These are phyloP conservation scores for Trichoderma guizhouense DNA, from an alignment of 2,329 filamentous ascomycete species.

Conservation along the genomic window DNA sequence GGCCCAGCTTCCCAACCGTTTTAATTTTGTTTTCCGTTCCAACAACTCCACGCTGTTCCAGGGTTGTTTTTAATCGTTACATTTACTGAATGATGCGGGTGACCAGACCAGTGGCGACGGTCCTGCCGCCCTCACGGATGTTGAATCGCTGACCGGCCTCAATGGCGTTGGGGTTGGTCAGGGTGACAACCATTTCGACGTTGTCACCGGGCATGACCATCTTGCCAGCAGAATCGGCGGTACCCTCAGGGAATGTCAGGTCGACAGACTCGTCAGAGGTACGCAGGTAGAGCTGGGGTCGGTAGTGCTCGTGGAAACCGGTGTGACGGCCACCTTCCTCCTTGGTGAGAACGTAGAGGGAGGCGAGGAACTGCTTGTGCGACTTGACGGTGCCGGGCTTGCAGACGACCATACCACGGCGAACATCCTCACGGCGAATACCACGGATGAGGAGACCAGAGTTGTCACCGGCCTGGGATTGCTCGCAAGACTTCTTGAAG, in stretches of 20 bases:
- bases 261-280: constrained; percentile 79
- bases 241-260: constrained; percentile 83
- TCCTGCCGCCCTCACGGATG: constrained; percentile 92
- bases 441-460: constrained; percentile 94
- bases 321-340: constrained; percentile 97
- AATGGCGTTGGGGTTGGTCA: constrained; percentile 80
- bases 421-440: constrained; percentile 91
- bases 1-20: not conserved
- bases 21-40: constrained; percentile 15
- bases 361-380: constrained; percentile 87
- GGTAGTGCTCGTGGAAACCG: constrained; percentile 94
- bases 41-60: constrained; percentile 15
- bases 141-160: constrained; percentile 96
- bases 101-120: constrained; percentile 78
- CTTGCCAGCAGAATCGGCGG: constrained; percentile 66
- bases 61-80: constrained; percentile 2
- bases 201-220: constrained; percentile 99
- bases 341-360: constrained; percentile 95
- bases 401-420: constrained; percentile 90
- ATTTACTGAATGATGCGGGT: constrained; percentile 65
- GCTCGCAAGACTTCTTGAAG: constrained; percentile 99
- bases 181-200: constrained; percentile 89
- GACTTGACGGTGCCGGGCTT: constrained; percentile 81
- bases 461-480: constrained; percentile 96
- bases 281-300: constrained; percentile 92